A percentile compares a stretch with the other conserved stretches of the same genome.
Evolutionary conservation across 371 early-diverging fungal genomes (phyloP).

Genomic region (Synchytrium microbalum): DNA sequence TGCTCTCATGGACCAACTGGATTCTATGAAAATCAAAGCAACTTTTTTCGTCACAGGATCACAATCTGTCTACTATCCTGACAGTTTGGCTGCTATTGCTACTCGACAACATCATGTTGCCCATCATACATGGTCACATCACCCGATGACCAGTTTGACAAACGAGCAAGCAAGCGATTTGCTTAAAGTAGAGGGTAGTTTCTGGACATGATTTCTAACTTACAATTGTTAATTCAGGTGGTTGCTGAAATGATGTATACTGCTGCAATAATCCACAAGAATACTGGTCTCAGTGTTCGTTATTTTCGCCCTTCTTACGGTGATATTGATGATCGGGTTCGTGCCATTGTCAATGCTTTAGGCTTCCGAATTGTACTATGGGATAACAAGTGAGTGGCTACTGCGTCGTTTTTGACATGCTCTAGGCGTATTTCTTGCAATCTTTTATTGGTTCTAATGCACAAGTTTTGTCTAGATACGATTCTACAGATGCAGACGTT

Average conservation of each 20-base stretch:
- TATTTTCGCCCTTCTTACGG: constrained; percentile 44
- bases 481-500: constrained; percentile 6
- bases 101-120: constrained; percentile 49
- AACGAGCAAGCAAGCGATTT: too few species aligned
- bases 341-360: constrained; percentile 23
- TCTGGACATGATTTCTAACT: too few species aligned
- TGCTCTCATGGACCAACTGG: background rate
- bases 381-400: too few species aligned
- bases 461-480: too few species aligned
- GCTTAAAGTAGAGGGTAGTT: constrained; percentile 68
- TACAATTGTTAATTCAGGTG: constrained; percentile 50
- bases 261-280: constrained; percentile 41
- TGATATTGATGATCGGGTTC: constrained; percentile 37
- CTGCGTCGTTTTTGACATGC: too few species aligned
- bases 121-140: constrained; percentile 48
- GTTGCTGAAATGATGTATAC: constrained; percentile 50
- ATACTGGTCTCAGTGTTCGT: constrained; percentile 35
- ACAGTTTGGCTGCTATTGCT: too few species aligned
- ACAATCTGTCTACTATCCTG: too few species aligned
- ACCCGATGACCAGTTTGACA: constrained; percentile 39
- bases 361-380: constrained; percentile 29
- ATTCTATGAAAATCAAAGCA: background rate
- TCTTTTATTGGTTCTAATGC: too few species aligned
- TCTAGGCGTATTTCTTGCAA: too few species aligned
- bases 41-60: background rate